Percentiles rank a stretch among this genome's conserved stretches.
phyloP scores from a whole-genome alignment of 1,284 basidiomycete species.

The Trametes sp. region DNA sequence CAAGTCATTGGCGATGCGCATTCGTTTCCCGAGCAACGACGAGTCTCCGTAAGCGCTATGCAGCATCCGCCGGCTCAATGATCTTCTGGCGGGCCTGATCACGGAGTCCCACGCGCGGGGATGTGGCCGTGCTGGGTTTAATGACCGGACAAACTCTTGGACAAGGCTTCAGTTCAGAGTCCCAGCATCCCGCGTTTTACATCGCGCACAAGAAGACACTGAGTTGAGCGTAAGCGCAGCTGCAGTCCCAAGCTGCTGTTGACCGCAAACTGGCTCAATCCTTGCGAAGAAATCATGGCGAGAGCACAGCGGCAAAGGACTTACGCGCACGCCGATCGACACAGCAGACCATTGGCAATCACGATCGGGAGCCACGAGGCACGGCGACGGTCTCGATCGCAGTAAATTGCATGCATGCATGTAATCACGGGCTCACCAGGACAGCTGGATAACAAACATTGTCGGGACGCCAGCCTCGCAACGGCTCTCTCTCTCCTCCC shows the following conservation, averaged over 20 bases:
- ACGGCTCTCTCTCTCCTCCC: constrained; percentile 3
- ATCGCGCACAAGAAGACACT: no score
- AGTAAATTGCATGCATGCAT: neutral
- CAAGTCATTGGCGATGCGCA: no score
- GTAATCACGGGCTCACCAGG: no score
- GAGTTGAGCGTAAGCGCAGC: no score
- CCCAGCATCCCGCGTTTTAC: no score
- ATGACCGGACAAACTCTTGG: neutral
- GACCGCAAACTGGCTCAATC: no score
- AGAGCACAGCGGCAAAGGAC: no score
- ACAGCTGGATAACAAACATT: neutral
- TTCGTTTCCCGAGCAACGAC: no score
- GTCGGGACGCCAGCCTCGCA: neutral
- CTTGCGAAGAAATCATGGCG: no score
- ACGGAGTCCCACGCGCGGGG: neutral
- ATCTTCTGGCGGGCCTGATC: neutral
- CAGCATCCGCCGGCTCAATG: neutral
- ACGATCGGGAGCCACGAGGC: neutral
- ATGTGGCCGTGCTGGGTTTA: constrained; percentile 4
- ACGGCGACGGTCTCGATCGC: constrained; percentile 1
- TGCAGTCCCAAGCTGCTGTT: no score
- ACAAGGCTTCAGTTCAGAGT: neutral
- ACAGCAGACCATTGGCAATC: no score
- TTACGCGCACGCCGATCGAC: no score
- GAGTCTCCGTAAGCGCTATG: neutral